Evolutionary conservation across 169 alveolate genomes (phyloP), one percentile per base, ranked within the genome.

Genomic region (Amoebophrya sp.): DNA sequence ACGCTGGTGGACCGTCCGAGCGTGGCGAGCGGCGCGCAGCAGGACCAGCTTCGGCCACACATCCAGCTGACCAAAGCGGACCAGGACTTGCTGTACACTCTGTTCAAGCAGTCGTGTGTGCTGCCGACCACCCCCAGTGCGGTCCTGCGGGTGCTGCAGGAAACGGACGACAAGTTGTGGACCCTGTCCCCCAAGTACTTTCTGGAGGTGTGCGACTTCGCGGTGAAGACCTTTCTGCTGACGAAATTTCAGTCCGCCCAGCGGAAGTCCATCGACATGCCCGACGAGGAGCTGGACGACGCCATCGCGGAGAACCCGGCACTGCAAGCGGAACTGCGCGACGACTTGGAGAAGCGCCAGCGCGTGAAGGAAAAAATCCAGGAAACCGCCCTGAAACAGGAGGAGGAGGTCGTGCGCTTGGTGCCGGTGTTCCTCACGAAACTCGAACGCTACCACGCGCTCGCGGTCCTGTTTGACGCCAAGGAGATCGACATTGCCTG

Each of bases 201-300:
- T n/a, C 10, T 66, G 7, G 83, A 18, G 32, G 83, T 25, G 83
- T 66, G 83, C 83, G 54, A 41, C 54, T 12, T 7, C 54, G 2
- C 23, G 23, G 54, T 41, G 54, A 41, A 41, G 54, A 7, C 23
- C 12, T 41, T 41, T 41, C 54, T 41, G 54, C 54, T 41, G 23
- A 41, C 54, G n/a, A n/a, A n/a, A n/a, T n/a, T 66, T 25, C 83
- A 66, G 32, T 66, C 83, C 38, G 83, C 38, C 10, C 83, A 66
- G 32, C 1, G 83, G 83, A 66, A 66, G 32, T 12, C 2, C 18
- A 2, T 66, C 1, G 83, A 66, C 10, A 66, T 66, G 83, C 83
- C 83, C 10, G 83, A 66, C 83, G 83, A 66, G 35, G 83, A 66
- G 35, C 83, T 66, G 10, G 83, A 66, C 83, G 83, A 66, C 35